Conservation (phyloP, 1,284 basidiomycete species). For the Megacollybia platyphylla region DNA sequence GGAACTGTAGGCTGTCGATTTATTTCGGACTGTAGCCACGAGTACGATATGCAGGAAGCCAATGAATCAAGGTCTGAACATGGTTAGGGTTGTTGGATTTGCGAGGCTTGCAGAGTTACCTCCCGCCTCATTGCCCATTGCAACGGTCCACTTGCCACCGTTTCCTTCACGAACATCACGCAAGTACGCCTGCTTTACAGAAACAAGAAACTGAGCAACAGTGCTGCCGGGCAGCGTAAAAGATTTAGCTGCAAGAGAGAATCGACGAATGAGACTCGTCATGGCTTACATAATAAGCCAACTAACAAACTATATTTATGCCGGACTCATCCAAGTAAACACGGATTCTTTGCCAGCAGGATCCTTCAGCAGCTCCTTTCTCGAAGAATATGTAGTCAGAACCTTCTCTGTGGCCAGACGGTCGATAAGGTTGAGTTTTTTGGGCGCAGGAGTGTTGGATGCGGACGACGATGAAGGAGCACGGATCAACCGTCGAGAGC, state of each 20-base stretch:
- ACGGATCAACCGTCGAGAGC: neutral
- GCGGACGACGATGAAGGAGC: neutral
- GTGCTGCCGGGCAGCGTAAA: constrained; percentile 8
- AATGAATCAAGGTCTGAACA: constrained; percentile 75
- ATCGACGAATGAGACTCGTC: neutral
- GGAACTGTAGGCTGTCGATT: constrained; percentile 39
- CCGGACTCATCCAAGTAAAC: constrained; percentile 9
- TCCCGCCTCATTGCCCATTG: constrained; percentile 88
- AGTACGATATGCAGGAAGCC: constrained; percentile 72
- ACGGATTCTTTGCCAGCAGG: neutral
- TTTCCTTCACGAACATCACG: constrained; percentile 18
- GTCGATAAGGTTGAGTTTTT: neutral
- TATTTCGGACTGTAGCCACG: constrained; percentile 46
- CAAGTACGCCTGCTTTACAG: constrained; percentile 25
- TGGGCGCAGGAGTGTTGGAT: neutral
- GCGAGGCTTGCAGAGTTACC: constrained; percentile 32
- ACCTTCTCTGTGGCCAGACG: neutral
- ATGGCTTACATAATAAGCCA: neutral
- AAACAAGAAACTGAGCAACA: constrained; percentile 24
- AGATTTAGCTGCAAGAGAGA: neutral
- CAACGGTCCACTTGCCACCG: constrained; percentile 61
- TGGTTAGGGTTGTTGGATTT: neutral
- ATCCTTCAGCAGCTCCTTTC: constrained; percentile 1
- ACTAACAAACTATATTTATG: neutral
- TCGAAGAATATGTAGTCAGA: constrained; percentile 4